Evolutionary conservation across 1,284 basidiomycete species (phyloP), one percentile per base, ranked within the genome.

Genomic region (Microbotryum lychnidis-dioicae): DNA sequence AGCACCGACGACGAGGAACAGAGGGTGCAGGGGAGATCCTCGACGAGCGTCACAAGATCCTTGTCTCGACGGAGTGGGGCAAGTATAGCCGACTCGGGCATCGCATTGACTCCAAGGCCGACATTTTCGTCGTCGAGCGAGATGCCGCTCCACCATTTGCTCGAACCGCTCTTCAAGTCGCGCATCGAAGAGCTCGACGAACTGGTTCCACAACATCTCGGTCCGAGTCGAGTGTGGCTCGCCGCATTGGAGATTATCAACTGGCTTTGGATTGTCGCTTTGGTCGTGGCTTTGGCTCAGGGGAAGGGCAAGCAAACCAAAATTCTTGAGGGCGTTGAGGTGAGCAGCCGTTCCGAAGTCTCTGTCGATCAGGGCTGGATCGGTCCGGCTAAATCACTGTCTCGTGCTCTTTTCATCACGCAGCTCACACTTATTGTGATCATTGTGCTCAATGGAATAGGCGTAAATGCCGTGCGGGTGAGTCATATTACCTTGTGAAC

Each of bases 241-340:
- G 62, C 58, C 0, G 8, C 66, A 27, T 21, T 56, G 29, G 67
- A 68, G 45, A 12, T 66, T 14, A 21, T 57, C 23, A 51, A 58
- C 20, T 50, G 62, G 1, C 42, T 54, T 4, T 68, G 64, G 64
- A 1, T 68, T 16, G 23, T 63, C 12, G 60, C 62, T 10, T 44
- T 68, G 18, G 33, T 66, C 20, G 23, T 68, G 2, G 64, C 65
- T 12, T 54, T 68, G 18, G 67, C 42, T 1, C 42, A 49, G 10
- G 60, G 56, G 0, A 6, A 37, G 0, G 67, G 64, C 1, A 27
- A 47, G 20, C 67, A 68, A 44, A 64, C 56, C 0, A 58, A 60
- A 0, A 62, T 68, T 52, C 37, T 66, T 18, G 58, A 66, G 27
- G 67, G 64, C 14, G 67, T 68, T 58, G 67, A 68, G 58, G 65